Conservation (phyloP, 1,284 basidiomycete genomes). For the Pseudozyma pruni region DNA sequence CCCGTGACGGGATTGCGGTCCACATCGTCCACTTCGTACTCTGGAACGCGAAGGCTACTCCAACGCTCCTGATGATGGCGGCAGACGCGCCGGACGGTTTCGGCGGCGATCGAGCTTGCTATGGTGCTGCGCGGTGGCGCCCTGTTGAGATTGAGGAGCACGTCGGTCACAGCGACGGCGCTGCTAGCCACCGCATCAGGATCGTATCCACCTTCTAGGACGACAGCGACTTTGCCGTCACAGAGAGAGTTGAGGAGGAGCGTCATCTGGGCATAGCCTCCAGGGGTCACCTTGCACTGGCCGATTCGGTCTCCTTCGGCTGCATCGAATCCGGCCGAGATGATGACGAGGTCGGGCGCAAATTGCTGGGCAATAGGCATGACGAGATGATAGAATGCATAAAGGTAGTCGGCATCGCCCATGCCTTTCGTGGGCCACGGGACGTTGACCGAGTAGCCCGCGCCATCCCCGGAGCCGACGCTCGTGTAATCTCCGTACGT, state of each 20-base stretch:
- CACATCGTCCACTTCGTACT: conserved; percentile 29
- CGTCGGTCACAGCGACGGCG: conserved; percentile 83
- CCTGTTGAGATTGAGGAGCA: conserved; percentile 86
- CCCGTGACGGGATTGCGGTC: conserved; percentile 12
- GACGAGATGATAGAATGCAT: conserved; percentile 92
- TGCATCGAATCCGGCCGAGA: conserved; percentile 98
- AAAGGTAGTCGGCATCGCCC: conserved; percentile 93
- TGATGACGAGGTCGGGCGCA: conserved; percentile 92
- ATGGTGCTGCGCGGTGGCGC: conserved; percentile 72
- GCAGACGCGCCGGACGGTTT: conserved; percentile 87
- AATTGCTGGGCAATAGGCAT: conserved; percentile 99
- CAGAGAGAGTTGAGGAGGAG: conserved; percentile 93
- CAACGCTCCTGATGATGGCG: conserved; percentile 88
- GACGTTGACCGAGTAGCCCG: conserved; percentile 87
- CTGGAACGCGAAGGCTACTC: conserved; percentile 74
- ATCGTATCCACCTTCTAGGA: conserved; percentile 98
- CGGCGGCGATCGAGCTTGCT: conserved; percentile 73
- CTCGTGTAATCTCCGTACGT: conserved; percentile 86
- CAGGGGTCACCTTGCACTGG: conserved; percentile 86
- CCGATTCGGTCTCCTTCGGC: conserved; percentile 92
- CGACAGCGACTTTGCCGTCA: conserved; percentile 87
- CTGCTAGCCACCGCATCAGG: conserved; percentile 87
- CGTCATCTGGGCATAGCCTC: conserved; percentile 98
- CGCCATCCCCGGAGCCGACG: conserved; percentile 82
- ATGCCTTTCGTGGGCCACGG: conserved; percentile 91